phyloP scores from a whole-genome alignment of 352 stramenopile genomes.

The Pythium guiyangense region DNA sequence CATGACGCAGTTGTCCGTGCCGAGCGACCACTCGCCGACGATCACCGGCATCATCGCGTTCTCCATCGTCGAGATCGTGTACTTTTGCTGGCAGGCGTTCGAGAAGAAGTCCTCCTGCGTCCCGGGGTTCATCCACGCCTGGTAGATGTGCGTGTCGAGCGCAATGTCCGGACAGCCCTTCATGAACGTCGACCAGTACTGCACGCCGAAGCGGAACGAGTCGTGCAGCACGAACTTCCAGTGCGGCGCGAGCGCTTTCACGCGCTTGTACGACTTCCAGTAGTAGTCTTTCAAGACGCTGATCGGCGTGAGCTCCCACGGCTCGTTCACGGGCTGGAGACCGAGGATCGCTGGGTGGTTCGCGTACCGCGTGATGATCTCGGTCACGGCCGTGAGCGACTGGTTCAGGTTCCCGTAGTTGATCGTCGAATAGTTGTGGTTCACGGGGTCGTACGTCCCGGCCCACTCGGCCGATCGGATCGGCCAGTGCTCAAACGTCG shows the following conservation, averaged over 20 bases:
- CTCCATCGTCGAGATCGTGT: slow-evolving; percentile 88
- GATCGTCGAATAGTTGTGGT: slow-evolving; percentile 86
- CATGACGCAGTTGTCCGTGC: slow-evolving; percentile 80
- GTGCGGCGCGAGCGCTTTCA: slow-evolving; percentile 88
- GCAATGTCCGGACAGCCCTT: slow-evolving; percentile 88
- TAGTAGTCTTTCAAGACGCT: slow-evolving; percentile 93
- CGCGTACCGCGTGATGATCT: slow-evolving; percentile 89
- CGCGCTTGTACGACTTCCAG: slow-evolving; percentile 94
- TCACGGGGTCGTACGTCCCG: slow-evolving; percentile 84
- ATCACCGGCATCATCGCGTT: slow-evolving; percentile 91
- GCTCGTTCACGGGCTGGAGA: slow-evolving; percentile 94
- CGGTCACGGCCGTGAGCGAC: slow-evolving; percentile 85
- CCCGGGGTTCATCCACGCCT: slow-evolving; percentile 75
- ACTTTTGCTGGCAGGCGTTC: slow-evolving; percentile 90
- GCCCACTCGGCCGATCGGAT: slow-evolving; percentile 90
- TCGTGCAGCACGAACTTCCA: slow-evolving; percentile 97
- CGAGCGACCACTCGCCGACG: slow-evolving; percentile 94
- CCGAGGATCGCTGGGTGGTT: slow-evolving; percentile 87
- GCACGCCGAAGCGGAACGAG: slow-evolving; percentile 89
- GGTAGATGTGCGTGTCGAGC: slow-evolving; percentile 96
- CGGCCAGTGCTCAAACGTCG: slow-evolving; percentile 92
- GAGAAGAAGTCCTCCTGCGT: slow-evolving; percentile 82
- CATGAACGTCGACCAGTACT: slow-evolving; percentile 75
- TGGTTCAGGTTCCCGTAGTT: slow-evolving; percentile 92
- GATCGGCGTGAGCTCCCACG: slow-evolving; percentile 93